These are phyloP conservation scores for Pulveroboletus sp. DNA, from an alignment of 768 basidiomycete species.

Conservation along the genomic window DNA sequence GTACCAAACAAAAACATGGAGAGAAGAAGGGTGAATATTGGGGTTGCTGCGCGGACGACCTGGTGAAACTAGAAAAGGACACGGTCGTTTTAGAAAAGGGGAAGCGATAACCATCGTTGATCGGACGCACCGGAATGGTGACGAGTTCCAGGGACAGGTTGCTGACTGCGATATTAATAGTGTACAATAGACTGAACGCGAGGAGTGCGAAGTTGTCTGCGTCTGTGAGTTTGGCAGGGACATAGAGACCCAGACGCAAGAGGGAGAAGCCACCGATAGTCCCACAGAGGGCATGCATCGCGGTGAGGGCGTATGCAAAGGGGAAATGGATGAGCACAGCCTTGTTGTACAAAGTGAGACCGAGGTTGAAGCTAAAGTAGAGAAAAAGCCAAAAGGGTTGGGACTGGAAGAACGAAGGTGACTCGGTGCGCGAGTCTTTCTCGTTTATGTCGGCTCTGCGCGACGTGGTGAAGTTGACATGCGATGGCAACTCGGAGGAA, in stretches of 20 bases:
- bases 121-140: conserved; percentile 74
- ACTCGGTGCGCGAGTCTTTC: conserved; percentile 9
- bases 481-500: conserved; percentile 19
- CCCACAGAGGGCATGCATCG: conserved; percentile 86
- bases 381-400: conserved; percentile 63
- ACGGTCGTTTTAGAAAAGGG: not conserved
- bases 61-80: conserved; percentile 78
- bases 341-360: conserved; percentile 95
- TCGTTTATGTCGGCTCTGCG: not conserved
- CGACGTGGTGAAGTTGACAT: conserved; percentile 1
- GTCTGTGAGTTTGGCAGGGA: conserved; percentile 50
- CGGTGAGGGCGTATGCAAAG: conserved; percentile 94
- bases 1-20: conserved; percentile 66
- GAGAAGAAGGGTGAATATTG: conserved; percentile 86
- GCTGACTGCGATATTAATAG: conserved; percentile 92
- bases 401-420: conserved; percentile 25
- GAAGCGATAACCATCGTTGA: not conserved
- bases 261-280: conserved; percentile 75
- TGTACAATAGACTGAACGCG: conserved; percentile 87
- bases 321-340: conserved; percentile 88
- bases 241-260: conserved; percentile 54
- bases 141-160: conserved; percentile 88
- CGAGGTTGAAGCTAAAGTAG: conserved; percentile 91
- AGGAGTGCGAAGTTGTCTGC: conserved; percentile 61
- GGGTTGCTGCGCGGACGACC: conserved; percentile 90